A percentile compares a stretch with the other conserved stretches of the same genome.
These are phyloP conservation scores for Phaeosphaeriaceae sp. DNA, from an alignment of 2,329 filamentous ascomycete genomes.

Conservation along the genomic window DNA sequence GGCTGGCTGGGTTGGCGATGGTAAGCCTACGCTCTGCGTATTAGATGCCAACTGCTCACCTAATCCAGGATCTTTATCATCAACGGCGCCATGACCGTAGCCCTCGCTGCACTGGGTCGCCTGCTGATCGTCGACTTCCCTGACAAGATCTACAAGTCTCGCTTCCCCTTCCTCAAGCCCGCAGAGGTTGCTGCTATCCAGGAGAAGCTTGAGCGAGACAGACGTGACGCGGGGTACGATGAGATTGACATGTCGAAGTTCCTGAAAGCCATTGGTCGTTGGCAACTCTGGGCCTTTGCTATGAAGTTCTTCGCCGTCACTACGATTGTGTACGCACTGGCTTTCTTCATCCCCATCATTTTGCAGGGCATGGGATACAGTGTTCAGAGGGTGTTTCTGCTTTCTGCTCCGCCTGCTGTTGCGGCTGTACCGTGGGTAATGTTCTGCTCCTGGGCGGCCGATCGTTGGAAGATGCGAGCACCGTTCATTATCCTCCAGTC, in stretches of 20 bases:
- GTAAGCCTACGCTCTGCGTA: background rate
- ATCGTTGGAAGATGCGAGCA: conserved; percentile 27
- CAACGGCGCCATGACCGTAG: conserved; percentile 53
- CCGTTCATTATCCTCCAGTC: conserved; percentile 31
- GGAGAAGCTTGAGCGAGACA: conserved; percentile 25
- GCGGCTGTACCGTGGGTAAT: conserved; percentile 31
- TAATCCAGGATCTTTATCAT: conserved; percentile 63
- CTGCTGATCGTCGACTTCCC: conserved; percentile 41
- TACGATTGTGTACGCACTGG: conserved; percentile 23
- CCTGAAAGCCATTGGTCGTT: conserved; percentile 13
- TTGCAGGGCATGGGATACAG: conserved; percentile 32
- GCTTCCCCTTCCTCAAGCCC: conserved; percentile 25
- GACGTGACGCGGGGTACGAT: conserved; percentile 25
- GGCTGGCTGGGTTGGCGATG: conserved; percentile 23
- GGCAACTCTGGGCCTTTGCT: conserved; percentile 28
- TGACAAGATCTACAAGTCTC: conserved; percentile 32
- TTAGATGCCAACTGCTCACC: background rate
- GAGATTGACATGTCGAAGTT: conserved; percentile 21
- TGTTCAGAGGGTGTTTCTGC: conserved; percentile 27
- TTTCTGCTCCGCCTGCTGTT: conserved; percentile 34
- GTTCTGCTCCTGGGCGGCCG: conserved; percentile 28
- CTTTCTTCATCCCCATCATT: conserved; percentile 35
- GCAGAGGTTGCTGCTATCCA: conserved; percentile 21
- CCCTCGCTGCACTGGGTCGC: conserved; percentile 29
- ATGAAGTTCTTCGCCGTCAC: conserved; percentile 26